Conservation (phyloP, 2,329 filamentous ascomycete genomes). For the Exserohilum turcica region DNA sequence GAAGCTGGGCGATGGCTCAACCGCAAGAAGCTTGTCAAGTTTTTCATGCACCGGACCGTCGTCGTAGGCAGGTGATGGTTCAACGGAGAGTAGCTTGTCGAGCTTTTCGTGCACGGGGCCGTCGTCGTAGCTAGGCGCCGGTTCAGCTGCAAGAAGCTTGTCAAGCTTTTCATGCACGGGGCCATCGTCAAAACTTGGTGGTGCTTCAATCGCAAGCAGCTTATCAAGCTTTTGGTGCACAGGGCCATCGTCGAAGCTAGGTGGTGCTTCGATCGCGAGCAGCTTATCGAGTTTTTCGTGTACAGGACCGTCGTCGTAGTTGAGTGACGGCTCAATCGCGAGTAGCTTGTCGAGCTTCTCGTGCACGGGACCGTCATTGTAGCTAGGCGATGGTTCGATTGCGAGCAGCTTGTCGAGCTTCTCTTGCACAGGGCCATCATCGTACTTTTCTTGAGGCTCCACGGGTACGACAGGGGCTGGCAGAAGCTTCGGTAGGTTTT, state of each 20-base stretch:
- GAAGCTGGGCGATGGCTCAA: conserved; percentile 23
- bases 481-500: conserved; percentile 52
- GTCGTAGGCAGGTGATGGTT: conserved; percentile 7
- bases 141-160: conserved; percentile 57
- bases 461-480: conserved; percentile 56
- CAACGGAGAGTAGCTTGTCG: conserved; percentile 58
- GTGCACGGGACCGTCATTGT: conserved; percentile 59
- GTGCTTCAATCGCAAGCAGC: conserved; percentile 55
- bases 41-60: background rate
- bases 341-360: conserved; percentile 62
- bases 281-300: conserved; percentile 60
- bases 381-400: conserved; percentile 19
- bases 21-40: conserved; percentile 57
- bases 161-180: conserved; percentile 62
- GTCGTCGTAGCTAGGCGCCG: conserved; percentile 45
- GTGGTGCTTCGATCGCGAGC: conserved; percentile 52
- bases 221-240: conserved; percentile 62
- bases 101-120: conserved; percentile 62
- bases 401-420: conserved; percentile 63
- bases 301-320: no score
- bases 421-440: conserved; percentile 64
- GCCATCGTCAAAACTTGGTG: no score
- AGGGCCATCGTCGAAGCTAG: conserved; percentile 51
- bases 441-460: conserved; percentile 50
- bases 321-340: conserved; percentile 45